phyloP scores from a whole-genome alignment of 1,284 basidiomycete species.

The Ustilago bromivora region DNA sequence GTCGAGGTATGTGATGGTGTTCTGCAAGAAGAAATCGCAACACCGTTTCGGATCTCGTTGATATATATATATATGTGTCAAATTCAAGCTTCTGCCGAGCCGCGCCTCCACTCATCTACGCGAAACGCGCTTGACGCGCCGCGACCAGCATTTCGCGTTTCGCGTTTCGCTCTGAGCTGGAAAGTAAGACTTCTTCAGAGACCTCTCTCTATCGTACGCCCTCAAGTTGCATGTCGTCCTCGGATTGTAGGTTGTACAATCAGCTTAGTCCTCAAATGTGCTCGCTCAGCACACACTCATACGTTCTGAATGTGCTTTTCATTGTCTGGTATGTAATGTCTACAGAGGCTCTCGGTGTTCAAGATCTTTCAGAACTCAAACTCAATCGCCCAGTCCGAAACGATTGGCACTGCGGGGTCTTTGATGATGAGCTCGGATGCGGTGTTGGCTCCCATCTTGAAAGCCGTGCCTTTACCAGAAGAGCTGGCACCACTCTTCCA shows the following conservation, averaged over 20 bases:
- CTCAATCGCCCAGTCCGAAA: conserved; percentile 58
- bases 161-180: neutral
- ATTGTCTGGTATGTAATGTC: neutral
- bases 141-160: neutral
- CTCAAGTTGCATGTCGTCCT: neutral
- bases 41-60: too few species aligned
- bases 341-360: neutral
- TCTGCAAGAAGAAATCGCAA: neutral
- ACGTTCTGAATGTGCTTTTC: neutral
- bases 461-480: conserved; percentile 28
- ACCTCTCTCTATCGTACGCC: neutral
- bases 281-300: neutral
- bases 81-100: conserved; percentile 1
- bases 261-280: neutral
- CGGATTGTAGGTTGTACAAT: neutral
- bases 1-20: neutral
- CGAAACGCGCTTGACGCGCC: conserved; percentile 9
- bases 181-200: neutral
- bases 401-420: conserved; percentile 56
- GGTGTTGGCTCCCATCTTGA: conserved; percentile 26
- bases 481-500: conserved; percentile 48
- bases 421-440: conserved; percentile 61
- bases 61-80: neutral
- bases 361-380: conserved; percentile 33
- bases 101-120: conserved; percentile 20